Evolutionary conservation across 208 protist species (phyloP).

Genomic region (Sergeia podlipaevii): DNA sequence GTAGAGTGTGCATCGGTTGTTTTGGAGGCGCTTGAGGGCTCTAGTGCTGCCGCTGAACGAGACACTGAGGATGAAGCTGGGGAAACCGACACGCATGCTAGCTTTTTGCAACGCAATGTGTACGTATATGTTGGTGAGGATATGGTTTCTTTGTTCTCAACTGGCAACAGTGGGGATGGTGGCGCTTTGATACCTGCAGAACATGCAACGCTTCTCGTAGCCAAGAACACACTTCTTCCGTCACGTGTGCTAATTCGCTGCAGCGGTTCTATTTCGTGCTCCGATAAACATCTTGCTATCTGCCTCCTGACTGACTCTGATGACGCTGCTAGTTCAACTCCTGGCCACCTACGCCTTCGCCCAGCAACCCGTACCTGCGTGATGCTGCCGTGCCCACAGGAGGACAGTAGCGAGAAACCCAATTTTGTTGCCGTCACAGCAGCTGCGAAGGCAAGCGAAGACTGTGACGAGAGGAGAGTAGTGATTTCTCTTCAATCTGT

Average conservation of each 20-base stretch:
- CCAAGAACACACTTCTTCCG: slow-evolving; percentile 30
- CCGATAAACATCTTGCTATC: no score
- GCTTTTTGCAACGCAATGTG: slow-evolving; percentile 30
- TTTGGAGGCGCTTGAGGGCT: slow-evolving; percentile 17
- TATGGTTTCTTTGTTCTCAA: slow-evolving; percentile 4
- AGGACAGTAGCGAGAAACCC: no score
- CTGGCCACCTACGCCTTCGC: not conserved
- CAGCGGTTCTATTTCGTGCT: slow-evolving; percentile 7
- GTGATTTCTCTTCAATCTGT: slow-evolving; percentile 29
- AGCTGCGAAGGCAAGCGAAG: slow-evolving; percentile 18
- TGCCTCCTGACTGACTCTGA: not conserved
- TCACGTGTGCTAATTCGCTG: slow-evolving; percentile 43
- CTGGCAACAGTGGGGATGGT: no score
- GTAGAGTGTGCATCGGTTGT: slow-evolving; percentile 12
- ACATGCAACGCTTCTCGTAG: slow-evolving; percentile 25
- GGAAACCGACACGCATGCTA: slow-evolving; percentile 2
- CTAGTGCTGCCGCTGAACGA: slow-evolving; percentile 15
- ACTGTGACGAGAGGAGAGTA: slow-evolving; percentile 5
- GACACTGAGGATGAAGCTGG: not conserved
- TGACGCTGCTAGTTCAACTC: not conserved
- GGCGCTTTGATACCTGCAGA: slow-evolving; percentile 13
- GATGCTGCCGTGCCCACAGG: no score
- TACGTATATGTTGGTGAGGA: slow-evolving; percentile 40
- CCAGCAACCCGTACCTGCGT: not conserved
- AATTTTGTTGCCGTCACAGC: slow-evolving; percentile 17